Base-by-base conservation (phyloP, 257 asterid genomes). In the Leonotis leonurus region DNA sequence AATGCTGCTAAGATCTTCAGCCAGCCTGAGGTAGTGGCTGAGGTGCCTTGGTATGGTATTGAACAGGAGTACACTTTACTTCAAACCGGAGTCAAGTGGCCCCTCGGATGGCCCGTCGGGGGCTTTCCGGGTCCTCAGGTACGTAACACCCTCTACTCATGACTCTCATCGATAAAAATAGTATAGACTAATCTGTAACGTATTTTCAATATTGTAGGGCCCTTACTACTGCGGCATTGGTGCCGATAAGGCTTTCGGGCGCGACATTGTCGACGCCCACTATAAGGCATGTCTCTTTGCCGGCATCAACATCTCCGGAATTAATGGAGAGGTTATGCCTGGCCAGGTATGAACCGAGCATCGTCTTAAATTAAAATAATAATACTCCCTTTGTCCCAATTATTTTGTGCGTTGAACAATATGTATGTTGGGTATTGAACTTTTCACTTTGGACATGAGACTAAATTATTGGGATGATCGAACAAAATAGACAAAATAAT, bases 81-180 rank as follows among this genome's bases (percentile, higher is more conserved):
- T 56, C 84, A 81, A 69, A 84, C 79, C 59, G 77, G 77, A 1
- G 75, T 79, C 24, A 77, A 75, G 5, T 87, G 95, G 95, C 95
- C 95, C 0, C 12, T 83, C 1, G 96, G 96, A 7, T 88, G 96
- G 96, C 96, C 96, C 0, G 26, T 69, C 0, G 94, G 94, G 17
- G 96, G 96, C 16, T 85, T 21, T 72, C 96, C 96, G 0, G 96
- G 89, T 51, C 96, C 96, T 51, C 96, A 88, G 96, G 96, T 85
- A 17, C 50, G 27, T 57, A 4, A 14, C 16, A n/a, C n/a, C n/a
- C n/a, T n/a, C n/a, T n/a, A n/a, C n/a, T n/a, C n/a, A n/a, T n/a
- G n/a, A n/a, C n/a, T n/a, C n/a, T n/a, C 17, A 39, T 3, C 4
- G 44, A 10, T 37, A 37, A 37, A 37, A 37, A 11, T 37, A 10